These are phyloP conservation scores for Ophiocytium majus DNA, from an alignment of 352 stramenopile species.

Conservation along the genomic window DNA sequence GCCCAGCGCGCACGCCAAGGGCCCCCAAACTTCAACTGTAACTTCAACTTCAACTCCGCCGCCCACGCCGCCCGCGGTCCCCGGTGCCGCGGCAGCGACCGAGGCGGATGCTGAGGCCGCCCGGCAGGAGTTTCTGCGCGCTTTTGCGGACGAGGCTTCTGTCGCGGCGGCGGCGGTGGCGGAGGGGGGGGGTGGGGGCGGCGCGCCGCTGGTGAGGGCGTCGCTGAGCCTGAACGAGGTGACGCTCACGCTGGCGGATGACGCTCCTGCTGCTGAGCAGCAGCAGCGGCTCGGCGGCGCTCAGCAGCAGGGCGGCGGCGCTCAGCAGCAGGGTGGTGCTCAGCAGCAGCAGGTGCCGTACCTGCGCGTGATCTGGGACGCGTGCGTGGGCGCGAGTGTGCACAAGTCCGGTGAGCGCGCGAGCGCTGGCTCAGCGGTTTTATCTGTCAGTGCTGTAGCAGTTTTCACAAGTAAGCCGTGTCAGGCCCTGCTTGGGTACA, in stretches of 20 bases:
- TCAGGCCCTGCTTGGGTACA: no score
- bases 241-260: conserved; percentile 37
- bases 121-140: conserved; percentile 37
- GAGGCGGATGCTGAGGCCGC: conserved; percentile 32
- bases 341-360: conserved; percentile 18
- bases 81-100: no score
- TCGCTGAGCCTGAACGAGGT: conserved; percentile 43
- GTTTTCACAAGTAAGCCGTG: no score
- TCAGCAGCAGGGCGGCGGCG: no score
- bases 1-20: neutral
- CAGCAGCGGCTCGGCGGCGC: no score
- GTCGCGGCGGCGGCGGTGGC: conserved; percentile 17
- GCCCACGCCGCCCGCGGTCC: neutral
- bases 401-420: neutral
- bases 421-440: no score
- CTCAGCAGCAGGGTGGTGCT: neutral
- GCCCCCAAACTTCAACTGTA: no score
- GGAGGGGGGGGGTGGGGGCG: neutral
- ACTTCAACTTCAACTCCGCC: no score
- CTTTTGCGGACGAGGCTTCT: conserved; percentile 23
- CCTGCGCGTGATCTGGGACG: conserved; percentile 45
- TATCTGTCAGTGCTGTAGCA: no score
- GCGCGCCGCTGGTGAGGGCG: neutral
- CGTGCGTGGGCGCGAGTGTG: neutral
- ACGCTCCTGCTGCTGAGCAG: neutral